Evolutionary conservation across 257 asterid species (phyloP).

Genomic region (Solanum microdontum): DNA sequence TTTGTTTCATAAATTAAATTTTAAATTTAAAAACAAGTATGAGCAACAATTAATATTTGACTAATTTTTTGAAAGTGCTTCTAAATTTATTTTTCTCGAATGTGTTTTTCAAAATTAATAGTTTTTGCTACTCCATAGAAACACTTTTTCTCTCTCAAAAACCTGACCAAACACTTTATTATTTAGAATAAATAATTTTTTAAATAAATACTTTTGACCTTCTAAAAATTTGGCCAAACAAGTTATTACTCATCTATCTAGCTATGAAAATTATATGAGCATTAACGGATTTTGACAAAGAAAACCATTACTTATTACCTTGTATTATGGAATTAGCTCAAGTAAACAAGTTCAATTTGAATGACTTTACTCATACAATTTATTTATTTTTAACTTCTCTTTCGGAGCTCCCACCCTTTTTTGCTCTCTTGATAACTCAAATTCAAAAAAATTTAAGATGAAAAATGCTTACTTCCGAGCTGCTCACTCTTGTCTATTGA

Average conservation of each 20-base stretch:
- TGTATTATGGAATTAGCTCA: neutral
- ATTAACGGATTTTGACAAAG: neutral
- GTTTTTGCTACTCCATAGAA: neutral
- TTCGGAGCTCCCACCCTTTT: rapidly evolving
- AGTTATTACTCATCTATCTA: neutral
- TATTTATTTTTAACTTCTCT: too few relatives aligned
- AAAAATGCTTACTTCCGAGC: neutral
- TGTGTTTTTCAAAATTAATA: neutral
- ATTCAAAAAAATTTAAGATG: neutral
- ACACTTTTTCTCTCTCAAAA: neutral
- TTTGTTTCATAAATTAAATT: neutral
- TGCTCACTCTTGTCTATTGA: neutral
- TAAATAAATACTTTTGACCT: neutral
- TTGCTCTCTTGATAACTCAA: too few relatives aligned
- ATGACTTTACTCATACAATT: neutral
- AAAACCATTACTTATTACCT: neutral
- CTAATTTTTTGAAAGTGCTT: too few relatives aligned
- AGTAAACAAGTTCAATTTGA: too few relatives aligned
- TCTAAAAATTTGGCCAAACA: too few relatives aligned
- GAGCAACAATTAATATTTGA: neutral
- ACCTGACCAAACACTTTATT: too few relatives aligned
- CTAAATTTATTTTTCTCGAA: neutral
- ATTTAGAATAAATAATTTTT: neutral
- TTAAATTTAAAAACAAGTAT: neutral
- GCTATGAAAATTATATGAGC: neutral